Percentiles rank a stretch among this genome's conserved stretches.
These are phyloP conservation scores for Colletotrichum graminicola DNA, from an alignment of 2,329 filamentous ascomycete genomes.

Conservation along the genomic window DNA sequence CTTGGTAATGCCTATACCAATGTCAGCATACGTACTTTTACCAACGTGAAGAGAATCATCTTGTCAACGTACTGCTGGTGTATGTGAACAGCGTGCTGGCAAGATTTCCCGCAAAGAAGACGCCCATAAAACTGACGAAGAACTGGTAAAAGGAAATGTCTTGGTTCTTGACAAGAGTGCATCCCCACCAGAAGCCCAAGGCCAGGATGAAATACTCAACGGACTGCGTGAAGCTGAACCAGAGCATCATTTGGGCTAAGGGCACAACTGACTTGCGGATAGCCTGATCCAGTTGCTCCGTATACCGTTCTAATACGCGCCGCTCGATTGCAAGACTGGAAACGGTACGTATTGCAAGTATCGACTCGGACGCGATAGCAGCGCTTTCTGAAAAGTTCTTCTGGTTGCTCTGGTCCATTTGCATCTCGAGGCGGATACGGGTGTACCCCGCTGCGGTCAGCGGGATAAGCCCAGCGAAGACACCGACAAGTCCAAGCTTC, in stretches of 20 bases:
- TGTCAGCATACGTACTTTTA: not conserved
- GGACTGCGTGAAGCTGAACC: constrained; percentile 47
- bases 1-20: constrained; percentile 11
- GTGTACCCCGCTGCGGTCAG: constrained; percentile 56
- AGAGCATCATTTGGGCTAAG: constrained; percentile 44
- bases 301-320: constrained; percentile 46
- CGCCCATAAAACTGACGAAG: constrained; percentile 49
- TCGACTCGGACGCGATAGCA: constrained; percentile 59
- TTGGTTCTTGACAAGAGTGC: constrained; percentile 20
- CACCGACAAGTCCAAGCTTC: constrained; percentile 59
- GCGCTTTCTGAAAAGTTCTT: constrained; percentile 56
- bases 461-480: constrained; percentile 57
- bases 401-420: constrained; percentile 53
- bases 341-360: constrained; percentile 59
- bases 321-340: constrained; percentile 55
- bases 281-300: constrained; percentile 48
- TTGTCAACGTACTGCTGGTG: constrained; percentile 7
- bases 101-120: constrained; percentile 46
- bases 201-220: constrained; percentile 50
- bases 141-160: constrained; percentile 33
- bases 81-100: constrained; percentile 23
- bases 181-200: constrained; percentile 53
- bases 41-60: not conserved
- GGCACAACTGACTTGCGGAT: constrained; percentile 29
- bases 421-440: constrained; percentile 59